Evolutionary conservation across 2,329 filamentous ascomycete genomes (phyloP).

Genomic region (Exophiala oligosperma): DNA sequence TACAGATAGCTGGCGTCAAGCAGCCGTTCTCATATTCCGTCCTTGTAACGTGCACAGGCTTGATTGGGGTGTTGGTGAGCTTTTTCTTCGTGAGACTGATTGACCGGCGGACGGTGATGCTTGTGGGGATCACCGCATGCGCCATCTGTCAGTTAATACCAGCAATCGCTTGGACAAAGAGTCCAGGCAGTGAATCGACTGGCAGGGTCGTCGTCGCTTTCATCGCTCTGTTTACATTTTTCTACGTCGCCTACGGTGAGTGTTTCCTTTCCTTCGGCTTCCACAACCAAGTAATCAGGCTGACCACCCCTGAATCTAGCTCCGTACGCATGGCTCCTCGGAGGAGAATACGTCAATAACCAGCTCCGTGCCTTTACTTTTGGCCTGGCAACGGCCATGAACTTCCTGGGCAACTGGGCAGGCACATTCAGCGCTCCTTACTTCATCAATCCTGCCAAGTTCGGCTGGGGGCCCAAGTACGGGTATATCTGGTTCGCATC

Average conservation of each 20-base stretch:
- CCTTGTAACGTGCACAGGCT: conserved; percentile 18
- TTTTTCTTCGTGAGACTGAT: conserved; percentile 22
- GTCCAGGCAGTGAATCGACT: conserved; percentile 9
- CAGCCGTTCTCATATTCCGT: conserved; percentile 19
- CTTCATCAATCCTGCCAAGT: conserved; percentile 44
- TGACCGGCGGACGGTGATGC: conserved; percentile 16
- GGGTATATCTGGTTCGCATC: conserved; percentile 45
- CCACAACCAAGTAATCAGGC: background rate
- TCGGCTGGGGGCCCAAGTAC: conserved; percentile 37
- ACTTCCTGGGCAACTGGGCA: conserved; percentile 44
- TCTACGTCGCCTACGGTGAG: conserved; percentile 20
- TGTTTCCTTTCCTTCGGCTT: background rate
- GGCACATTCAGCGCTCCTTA: conserved; percentile 44
- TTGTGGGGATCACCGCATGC: conserved; percentile 15
- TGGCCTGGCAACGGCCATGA: conserved; percentile 40
- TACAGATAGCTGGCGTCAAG: conserved; percentile 15
- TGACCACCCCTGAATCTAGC: conserved; percentile 1
- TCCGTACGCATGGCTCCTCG: conserved; percentile 39
- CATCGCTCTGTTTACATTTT: conserved; percentile 20
- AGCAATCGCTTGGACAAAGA: conserved; percentile 18
- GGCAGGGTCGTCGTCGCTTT: conserved; percentile 19
- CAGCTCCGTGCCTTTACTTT: conserved; percentile 42
- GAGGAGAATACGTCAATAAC: conserved; percentile 43
- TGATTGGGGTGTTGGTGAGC: conserved; percentile 18
- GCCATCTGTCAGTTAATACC: conserved; percentile 17